A percentile compares a stretch with the other conserved stretches of the same genome.
phyloP scores from a whole-genome alignment of 75 land plant species.

The Cunninghamia lanceolata region DNA sequence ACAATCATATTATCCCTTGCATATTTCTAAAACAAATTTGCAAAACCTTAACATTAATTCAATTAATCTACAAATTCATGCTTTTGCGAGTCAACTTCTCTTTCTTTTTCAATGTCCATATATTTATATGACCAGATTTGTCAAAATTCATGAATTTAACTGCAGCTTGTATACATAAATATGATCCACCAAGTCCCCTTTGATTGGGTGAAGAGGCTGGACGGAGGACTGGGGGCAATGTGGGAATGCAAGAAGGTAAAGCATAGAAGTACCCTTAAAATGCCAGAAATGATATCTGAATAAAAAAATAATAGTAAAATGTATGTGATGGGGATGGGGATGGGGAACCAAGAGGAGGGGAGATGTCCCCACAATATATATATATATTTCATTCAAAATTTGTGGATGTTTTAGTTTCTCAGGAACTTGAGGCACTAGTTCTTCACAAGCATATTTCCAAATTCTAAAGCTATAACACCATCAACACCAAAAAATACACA shows the following conservation, averaged over 20 bases:
- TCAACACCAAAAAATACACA: not conserved
- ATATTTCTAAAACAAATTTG: not conserved
- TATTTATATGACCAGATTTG: not conserved
- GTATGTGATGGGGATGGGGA: too few relatives aligned
- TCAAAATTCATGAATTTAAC: not conserved
- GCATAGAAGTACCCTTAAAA: too few relatives aligned
- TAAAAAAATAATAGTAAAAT: too few relatives aligned
- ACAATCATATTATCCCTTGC: not conserved
- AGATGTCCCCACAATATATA: too few relatives aligned
- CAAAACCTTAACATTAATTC: not conserved
- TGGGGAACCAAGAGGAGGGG: too few relatives aligned
- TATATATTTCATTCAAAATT: not conserved
- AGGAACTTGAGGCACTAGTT: not conserved
- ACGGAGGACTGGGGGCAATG: not conserved
- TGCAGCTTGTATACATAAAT: not conserved
- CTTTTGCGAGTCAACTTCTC: not conserved
- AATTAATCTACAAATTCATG: not conserved
- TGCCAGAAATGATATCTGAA: too few relatives aligned
- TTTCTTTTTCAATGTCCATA: not conserved
- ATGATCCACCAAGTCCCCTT: not conserved
- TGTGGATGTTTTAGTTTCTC: too few relatives aligned
- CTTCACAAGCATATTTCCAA: not conserved
- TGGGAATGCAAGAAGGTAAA: not conserved
- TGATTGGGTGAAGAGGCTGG: too few relatives aligned
- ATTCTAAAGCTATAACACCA: not conserved